A percentile compares a stretch with the other conserved stretches of the same genome.
Evolutionary conservation across 2,329 filamentous ascomycete species (phyloP).

Genomic region (Triangularia verruculosa): DNA sequence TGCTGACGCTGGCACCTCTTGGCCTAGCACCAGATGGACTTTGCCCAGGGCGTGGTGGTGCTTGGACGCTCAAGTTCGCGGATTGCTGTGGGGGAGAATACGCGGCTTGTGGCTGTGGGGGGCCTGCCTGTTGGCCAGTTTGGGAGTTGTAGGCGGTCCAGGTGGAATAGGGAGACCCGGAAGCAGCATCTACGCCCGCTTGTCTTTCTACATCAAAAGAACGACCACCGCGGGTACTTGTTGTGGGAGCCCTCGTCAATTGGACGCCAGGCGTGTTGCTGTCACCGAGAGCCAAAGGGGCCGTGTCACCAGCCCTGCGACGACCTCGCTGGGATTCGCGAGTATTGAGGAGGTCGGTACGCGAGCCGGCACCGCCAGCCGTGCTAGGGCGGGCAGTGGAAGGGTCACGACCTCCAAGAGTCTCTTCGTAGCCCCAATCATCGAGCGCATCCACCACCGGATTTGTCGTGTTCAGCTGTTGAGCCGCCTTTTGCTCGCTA

Average conservation of each 20-base stretch:
- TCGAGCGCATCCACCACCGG: slow-evolving; percentile 35
- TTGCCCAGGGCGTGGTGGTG: slow-evolving; percentile 1
- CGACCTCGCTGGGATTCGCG: slow-evolving; percentile 48
- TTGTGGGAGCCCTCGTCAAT: slow-evolving; percentile 24
- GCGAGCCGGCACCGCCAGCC: slow-evolving; percentile 33
- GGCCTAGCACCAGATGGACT: slow-evolving; percentile 16
- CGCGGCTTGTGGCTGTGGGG: neutral
- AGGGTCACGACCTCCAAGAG: slow-evolving; percentile 31
- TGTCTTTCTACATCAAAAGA: slow-evolving; percentile 28
- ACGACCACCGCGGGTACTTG: slow-evolving; percentile 4
- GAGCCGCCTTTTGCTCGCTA: slow-evolving; percentile 44
- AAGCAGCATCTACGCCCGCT: slow-evolving; percentile 16
- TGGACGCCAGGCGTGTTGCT: slow-evolving; percentile 26
- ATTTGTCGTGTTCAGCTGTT: slow-evolving; percentile 43
- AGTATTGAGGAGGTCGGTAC: slow-evolving; percentile 20
- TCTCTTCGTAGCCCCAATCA: slow-evolving; percentile 40
- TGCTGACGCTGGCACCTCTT: slow-evolving; percentile 20
- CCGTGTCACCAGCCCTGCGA: slow-evolving; percentile 47
- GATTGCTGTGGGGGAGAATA: neutral
- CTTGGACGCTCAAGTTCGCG: slow-evolving; percentile 14
- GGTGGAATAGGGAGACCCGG: slow-evolving; percentile 17
- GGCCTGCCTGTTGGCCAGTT: neutral
- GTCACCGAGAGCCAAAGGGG: slow-evolving; percentile 34
- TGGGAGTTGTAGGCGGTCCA: slow-evolving; percentile 20
- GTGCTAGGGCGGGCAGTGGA: slow-evolving; percentile 38